These are phyloP conservation scores for Cyclotella baltica DNA, from an alignment of 108 stramenopile species.

Conservation along the genomic window DNA sequence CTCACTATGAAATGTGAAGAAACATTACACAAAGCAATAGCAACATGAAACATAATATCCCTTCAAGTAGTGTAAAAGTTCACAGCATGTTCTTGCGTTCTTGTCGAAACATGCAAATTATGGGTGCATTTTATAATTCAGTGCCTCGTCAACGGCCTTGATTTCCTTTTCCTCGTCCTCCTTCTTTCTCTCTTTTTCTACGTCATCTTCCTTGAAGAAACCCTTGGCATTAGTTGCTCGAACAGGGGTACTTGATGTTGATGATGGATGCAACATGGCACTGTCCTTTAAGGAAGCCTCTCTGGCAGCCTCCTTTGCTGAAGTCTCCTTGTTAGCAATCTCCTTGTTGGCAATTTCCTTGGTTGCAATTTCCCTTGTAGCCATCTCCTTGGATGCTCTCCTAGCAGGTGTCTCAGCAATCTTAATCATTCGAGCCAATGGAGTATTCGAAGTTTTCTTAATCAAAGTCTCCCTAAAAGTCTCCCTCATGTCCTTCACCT, in stretches of 20 bases:
- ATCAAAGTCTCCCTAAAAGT: not conserved
- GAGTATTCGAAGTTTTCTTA: not conserved
- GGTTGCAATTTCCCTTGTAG: no score
- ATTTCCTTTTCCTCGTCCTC: not conserved
- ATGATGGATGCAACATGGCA: no score
- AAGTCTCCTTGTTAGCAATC: no score
- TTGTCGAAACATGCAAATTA: slow-evolving; percentile 3
- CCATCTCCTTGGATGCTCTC: no score
- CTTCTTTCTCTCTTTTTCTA: not conserved
- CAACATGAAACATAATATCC: no score
- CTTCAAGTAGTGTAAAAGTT: no score
- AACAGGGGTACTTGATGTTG: not conserved
- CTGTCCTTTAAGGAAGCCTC: no score
- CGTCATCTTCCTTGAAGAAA: not conserved
- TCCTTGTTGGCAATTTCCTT: no score
- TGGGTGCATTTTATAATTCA: slow-evolving; percentile 21
- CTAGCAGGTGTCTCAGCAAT: not conserved
- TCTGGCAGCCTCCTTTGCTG: no score
- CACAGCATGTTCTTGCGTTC: no score
- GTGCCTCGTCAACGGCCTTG: not conserved
- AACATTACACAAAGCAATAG: no score
- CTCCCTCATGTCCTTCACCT: not conserved
- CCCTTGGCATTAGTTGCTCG: not conserved
- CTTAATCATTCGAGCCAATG: not conserved
- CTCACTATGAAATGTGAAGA: no score